phyloP scores from a whole-genome alignment of 1,139 yeast genomes.

The Pichia sp. region DNA sequence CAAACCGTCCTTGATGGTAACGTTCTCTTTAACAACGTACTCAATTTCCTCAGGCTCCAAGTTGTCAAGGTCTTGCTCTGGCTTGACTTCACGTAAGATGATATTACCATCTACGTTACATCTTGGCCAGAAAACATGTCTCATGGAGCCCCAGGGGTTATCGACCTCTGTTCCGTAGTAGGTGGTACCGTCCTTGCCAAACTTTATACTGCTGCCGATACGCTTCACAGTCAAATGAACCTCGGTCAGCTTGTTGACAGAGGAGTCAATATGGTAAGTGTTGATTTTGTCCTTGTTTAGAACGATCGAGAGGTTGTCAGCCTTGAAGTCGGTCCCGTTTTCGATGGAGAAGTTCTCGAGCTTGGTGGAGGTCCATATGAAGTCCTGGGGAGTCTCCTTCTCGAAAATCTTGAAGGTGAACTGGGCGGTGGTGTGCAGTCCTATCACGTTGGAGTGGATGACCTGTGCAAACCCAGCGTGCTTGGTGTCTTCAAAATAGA shows the following conservation, averaged over 20 bases:
- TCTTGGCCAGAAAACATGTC: constrained; percentile 96
- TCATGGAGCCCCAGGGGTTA: constrained; percentile 96
- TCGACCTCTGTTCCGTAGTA: constrained; percentile 75
- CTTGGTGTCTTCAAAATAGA: constrained; percentile 69
- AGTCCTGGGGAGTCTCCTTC: constrained; percentile 45
- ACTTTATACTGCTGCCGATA: constrained; percentile 77
- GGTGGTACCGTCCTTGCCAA: constrained; percentile 84
- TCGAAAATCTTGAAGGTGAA: constrained; percentile 81
- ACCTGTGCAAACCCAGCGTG: constrained; percentile 87
- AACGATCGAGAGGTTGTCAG: constrained; percentile 62
- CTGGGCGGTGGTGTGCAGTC: constrained; percentile 88
- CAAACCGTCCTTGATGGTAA: constrained; percentile 23
- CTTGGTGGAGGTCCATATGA: constrained; percentile 85
- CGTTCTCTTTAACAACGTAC: constrained; percentile 18
- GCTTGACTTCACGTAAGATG: constrained; percentile 18
- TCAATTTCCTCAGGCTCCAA: constrained; percentile 17
- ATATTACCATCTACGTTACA: constrained; percentile 65
- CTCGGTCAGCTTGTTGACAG: constrained; percentile 64
- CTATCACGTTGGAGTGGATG: constrained; percentile 88
- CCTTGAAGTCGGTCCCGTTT: constrained; percentile 78
- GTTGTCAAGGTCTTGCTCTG: constrained; percentile 17
- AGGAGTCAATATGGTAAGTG: constrained; percentile 54
- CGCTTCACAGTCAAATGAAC: constrained; percentile 65
- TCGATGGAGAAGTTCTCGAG: constrained; percentile 66
- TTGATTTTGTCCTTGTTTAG: constrained; percentile 48